A percentile compares a stretch with the other conserved stretches of the same genome.
These are phyloP conservation scores for Gossypium bickii DNA, from an alignment of 345 rosid species.

Conservation along the genomic window DNA sequence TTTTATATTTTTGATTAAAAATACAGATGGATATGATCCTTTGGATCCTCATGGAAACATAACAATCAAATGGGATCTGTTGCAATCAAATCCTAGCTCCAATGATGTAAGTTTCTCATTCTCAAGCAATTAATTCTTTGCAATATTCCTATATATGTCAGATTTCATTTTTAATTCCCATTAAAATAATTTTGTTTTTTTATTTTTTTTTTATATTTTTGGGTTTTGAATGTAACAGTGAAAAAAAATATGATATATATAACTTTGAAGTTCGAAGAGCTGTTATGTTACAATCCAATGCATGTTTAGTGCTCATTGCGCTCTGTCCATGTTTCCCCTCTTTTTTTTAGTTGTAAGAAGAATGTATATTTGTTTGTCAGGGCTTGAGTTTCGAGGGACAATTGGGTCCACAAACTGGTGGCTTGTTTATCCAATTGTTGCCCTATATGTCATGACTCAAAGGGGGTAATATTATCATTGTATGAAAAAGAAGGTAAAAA, in stretches of 20 bases:
- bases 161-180: background rate
- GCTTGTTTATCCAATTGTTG: background rate
- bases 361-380: constrained; percentile 6
- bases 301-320: background rate
- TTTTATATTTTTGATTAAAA: background rate
- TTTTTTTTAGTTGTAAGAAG: background rate
- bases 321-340: background rate
- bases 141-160: background rate
- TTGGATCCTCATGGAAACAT: constrained; percentile 73
- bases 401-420: background rate
- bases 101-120: constrained; percentile 39
- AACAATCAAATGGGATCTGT: constrained; percentile 80
- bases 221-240: background rate
- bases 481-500: background rate
- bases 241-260: background rate
- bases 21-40: constrained; percentile 79
- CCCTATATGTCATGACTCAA: background rate
- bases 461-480: background rate
- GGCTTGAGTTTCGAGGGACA: background rate
- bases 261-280: background rate
- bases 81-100: constrained; percentile 28
- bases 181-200: background rate
- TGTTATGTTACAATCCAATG: background rate
- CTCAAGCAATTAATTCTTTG: background rate
- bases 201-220: background rate